Base-by-base conservation (phyloP, 192 early-diverging fungal genomes). In the Gryganskiella cystojenkinii region DNA sequence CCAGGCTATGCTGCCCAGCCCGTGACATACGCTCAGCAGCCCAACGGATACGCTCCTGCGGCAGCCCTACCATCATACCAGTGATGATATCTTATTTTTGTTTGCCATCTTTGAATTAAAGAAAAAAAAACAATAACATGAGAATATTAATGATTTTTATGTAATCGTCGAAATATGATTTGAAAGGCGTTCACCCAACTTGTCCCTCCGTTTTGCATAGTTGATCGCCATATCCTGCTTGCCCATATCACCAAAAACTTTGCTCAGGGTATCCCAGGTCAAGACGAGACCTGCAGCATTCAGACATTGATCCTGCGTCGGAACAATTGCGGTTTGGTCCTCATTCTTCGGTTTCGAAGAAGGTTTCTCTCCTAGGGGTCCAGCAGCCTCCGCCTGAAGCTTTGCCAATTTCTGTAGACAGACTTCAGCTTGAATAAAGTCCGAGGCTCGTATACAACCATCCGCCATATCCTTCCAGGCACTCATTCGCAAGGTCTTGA, bases 171-270 rank as follows among this genome's bases (percentile, higher is more conserved):
- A 19, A 9, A 25, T 50, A 22, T 30, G 13, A 46, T 45, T 37
- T 34, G 44, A 14, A 44, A 61, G 59, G 4, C 31, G 52, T 13
- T 61, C 53, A 7, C n/a, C 56, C 72, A 76, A 57, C 33, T 63
- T 76, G 9, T 62, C 59, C 19, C 54, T 49, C 4, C 72, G 58
- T 22, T 63, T 67, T 22, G 4, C 20, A 59, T 64, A 69, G 34
- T 78, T 78, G 55, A 53, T 67, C 2, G 56, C 61, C 61, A 78
- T 67, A 27, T 78, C 67, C 19, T 45, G 30, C 47, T 64, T 78
- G 22, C 74, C 66, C 74, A 78, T 78, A 42, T 78, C 67, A n/a
- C 3, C 44, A 34, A 64, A 78, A 34, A 68, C 66, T 25, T 78
- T 65, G 0, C 24, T 22, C 10, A 69, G 34, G 35, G 53, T 69